These are phyloP conservation scores for Mimosa pudica DNA, from an alignment of 306 rosid genomes.

Conservation along the genomic window DNA sequence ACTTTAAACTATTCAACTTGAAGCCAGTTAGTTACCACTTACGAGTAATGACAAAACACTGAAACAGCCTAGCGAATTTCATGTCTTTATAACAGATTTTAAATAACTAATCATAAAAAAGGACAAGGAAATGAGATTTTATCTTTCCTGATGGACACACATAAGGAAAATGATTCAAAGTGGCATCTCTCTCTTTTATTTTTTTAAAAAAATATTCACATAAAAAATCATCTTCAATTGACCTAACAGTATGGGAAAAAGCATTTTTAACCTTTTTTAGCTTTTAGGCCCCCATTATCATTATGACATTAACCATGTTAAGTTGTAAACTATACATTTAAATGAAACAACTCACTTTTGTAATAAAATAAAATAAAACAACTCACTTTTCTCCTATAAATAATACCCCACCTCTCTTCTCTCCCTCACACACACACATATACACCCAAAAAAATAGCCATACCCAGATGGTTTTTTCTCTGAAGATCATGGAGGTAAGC, in stretches of 20 bases:
- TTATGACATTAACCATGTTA: background rate
- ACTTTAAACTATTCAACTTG: too few relatives aligned
- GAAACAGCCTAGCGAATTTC: background rate
- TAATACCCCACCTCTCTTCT: constrained; percentile 23
- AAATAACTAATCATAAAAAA: background rate
- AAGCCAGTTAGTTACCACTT: background rate
- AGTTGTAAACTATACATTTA: background rate
- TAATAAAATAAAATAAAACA: background rate
- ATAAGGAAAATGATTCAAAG: background rate
- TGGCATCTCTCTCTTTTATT: background rate
- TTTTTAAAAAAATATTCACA: background rate
- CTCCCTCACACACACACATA: constrained; percentile 11
- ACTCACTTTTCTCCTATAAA: constrained; percentile 31
- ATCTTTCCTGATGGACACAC: background rate
- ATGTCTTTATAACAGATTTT: background rate
- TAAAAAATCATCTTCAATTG: background rate
- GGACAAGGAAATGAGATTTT: background rate
- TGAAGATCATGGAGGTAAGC: constrained; percentile 33
- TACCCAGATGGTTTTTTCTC: constrained; percentile 2
- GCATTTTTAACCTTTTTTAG: background rate
- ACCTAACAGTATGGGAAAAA: background rate
- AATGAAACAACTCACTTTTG: background rate
- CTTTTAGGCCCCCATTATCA: background rate
- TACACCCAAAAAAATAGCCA: constrained; percentile 4
- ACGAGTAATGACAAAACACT: background rate